These are phyloP conservation scores for Circinella minor DNA, from an alignment of 371 early-diverging fungal genomes.

Conservation along the genomic window DNA sequence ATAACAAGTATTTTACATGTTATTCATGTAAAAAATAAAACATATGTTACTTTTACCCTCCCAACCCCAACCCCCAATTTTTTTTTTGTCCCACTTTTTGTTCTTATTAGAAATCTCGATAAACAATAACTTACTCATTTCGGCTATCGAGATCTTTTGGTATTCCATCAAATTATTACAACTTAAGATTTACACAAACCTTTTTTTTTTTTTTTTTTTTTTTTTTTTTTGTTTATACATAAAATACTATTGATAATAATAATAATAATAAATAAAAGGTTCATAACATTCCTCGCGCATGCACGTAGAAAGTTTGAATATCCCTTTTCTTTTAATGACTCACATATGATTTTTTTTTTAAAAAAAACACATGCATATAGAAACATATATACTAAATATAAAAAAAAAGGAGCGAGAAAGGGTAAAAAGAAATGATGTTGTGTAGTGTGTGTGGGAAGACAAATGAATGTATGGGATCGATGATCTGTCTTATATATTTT, in stretches of 20 bases:
- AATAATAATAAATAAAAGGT: neutral
- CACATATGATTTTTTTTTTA: neutral
- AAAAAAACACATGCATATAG: neutral
- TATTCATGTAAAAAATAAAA: too few relatives aligned
- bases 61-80: too few relatives aligned
- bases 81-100: too few relatives aligned
- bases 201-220: neutral
- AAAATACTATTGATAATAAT: neutral
- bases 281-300: neutral
- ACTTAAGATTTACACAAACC: neutral
- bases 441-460: too few relatives aligned
- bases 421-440: neutral
- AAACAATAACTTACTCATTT: neutral
- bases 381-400: neutral
- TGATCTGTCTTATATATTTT: too few relatives aligned
- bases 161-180: neutral
- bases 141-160: conserved; percentile 10
- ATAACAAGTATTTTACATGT: too few relatives aligned
- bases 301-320: neutral
- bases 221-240: neutral
- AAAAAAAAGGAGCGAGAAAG: neutral
- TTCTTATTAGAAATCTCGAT: neutral
- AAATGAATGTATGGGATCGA: too few relatives aligned
- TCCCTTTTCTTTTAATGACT: neutral
- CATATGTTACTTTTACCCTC: too few relatives aligned